Percentiles rank a stretch among this genome's conserved stretches.
Conservation (phyloP, 768 basidiomycete genomes). For the Candolleomyces aberdarensis region DNA sequence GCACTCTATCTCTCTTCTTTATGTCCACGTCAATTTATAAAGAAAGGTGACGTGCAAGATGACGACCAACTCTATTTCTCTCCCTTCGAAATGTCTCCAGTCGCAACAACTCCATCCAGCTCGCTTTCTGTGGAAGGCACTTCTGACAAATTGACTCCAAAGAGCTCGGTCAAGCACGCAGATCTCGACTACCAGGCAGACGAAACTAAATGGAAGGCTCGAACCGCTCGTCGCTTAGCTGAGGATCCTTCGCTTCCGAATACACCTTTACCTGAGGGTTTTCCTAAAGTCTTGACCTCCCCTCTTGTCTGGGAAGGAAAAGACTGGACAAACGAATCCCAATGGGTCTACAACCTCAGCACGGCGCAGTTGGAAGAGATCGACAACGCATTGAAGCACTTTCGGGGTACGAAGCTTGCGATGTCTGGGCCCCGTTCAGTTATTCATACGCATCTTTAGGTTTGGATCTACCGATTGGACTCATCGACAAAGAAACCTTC, state of each 20-base stretch:
- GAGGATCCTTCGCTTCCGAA: conserved; percentile 29
- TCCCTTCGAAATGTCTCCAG: not conserved
- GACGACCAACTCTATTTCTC: not conserved
- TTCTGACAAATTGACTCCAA: not conserved
- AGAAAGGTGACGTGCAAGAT: not conserved
- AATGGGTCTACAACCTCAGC: conserved; percentile 37
- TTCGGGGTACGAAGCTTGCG: conserved; percentile 3
- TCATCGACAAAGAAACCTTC: conserved; percentile 29
- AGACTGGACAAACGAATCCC: conserved; percentile 36
- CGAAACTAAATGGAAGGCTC: conserved; percentile 33
- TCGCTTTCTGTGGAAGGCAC: not conserved
- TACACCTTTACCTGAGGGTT: conserved; percentile 30
- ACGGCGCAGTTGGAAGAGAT: conserved; percentile 33
- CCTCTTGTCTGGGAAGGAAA: conserved; percentile 43
- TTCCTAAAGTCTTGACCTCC: conserved; percentile 31
- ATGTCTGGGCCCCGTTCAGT: not conserved
- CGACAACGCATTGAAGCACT: conserved; percentile 25
- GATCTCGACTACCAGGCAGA: conserved; percentile 39
- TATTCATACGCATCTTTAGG: not conserved
- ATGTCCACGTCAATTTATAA: not conserved
- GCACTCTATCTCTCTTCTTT: not conserved
- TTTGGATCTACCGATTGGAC: not conserved
- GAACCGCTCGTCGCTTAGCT: conserved; percentile 32
- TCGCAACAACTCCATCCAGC: not conserved
- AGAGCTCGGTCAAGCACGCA: conserved; percentile 16